Evolutionary conservation across 495 filamentous ascomycete genomes (phyloP).

Genomic region (Polyplosphaeria fusca): DNA sequence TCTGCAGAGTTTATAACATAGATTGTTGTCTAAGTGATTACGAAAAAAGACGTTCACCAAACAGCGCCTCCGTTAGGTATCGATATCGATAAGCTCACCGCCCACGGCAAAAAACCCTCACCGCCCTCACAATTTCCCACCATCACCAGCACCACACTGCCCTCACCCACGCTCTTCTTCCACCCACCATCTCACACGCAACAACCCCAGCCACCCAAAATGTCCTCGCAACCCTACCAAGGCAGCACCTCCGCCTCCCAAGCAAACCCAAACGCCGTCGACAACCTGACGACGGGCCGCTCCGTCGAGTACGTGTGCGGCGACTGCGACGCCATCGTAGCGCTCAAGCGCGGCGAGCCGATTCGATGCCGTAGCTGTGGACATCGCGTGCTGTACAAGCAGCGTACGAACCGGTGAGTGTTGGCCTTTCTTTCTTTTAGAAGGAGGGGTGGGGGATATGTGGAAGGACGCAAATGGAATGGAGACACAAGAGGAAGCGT

Average conservation of each 20-base stretch:
- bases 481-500: slow-evolving; percentile 10
- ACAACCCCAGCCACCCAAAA: slow-evolving; percentile 2
- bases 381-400: slow-evolving; percentile 94
- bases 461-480: background rate
- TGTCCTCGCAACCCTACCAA: slow-evolving; percentile 4
- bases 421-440: background rate
- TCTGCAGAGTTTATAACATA: no score
- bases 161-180: background rate
- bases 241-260: background rate
- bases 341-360: slow-evolving; percentile 76
- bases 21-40: no score
- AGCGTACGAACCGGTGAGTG: slow-evolving; percentile 89
- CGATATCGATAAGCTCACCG: no score
- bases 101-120: slow-evolving; percentile 13
- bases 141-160: background rate
- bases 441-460: background rate
- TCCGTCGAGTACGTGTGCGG: slow-evolving; percentile 85
- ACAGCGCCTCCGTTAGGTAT: no score
- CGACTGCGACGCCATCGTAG: slow-evolving; percentile 81
- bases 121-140: slow-evolving; percentile 14
- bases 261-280: background rate
- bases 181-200: background rate
- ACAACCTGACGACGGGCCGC: background rate
- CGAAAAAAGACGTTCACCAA: no score
- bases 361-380: slow-evolving; percentile 97